These are phyloP conservation scores for Trypanosoma cruzi DNA, from an alignment of 208 protist species.

Conservation along the genomic window DNA sequence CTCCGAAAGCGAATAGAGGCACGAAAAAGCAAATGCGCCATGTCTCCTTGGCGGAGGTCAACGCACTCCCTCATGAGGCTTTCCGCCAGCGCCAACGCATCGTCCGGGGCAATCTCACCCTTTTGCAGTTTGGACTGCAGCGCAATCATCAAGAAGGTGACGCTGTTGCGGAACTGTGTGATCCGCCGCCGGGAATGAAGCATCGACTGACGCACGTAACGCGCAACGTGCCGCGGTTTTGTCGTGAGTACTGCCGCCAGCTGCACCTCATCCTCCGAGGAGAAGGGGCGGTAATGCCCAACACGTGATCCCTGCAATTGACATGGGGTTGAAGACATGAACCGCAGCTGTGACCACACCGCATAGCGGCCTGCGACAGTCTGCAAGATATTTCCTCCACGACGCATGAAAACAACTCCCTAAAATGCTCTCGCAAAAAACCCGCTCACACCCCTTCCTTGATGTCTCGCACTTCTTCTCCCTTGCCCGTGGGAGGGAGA, in stretches of 20 bases:
- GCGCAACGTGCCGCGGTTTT: constrained; percentile 83
- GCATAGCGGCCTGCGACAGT: background rate
- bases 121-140: constrained; percentile 85
- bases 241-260: constrained; percentile 67
- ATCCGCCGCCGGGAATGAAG: constrained; percentile 69
- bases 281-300: constrained; percentile 76
- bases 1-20: constrained; percentile 89
- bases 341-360: background rate
- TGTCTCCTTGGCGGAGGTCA: constrained; percentile 86
- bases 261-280: constrained; percentile 81
- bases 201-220: constrained; percentile 88
- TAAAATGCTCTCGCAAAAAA: background rate
- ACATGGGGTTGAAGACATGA: background rate
- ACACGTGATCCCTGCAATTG: constrained; percentile 3
- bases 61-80: constrained; percentile 91
- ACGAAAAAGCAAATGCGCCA: constrained; percentile 92
- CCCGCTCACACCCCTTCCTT: background rate
- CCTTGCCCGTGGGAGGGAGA: background rate
- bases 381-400: background rate
- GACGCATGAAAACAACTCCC: constrained; percentile 2
- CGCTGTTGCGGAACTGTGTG: constrained; percentile 88
- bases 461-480: background rate
- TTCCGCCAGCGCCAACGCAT: constrained; percentile 78
- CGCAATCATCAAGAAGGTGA: constrained; percentile 92
- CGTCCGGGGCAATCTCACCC: constrained; percentile 61